These are phyloP conservation scores for Trichophaea hybrida DNA, from an alignment of 2,329 filamentous ascomycete species.

Conservation along the genomic window DNA sequence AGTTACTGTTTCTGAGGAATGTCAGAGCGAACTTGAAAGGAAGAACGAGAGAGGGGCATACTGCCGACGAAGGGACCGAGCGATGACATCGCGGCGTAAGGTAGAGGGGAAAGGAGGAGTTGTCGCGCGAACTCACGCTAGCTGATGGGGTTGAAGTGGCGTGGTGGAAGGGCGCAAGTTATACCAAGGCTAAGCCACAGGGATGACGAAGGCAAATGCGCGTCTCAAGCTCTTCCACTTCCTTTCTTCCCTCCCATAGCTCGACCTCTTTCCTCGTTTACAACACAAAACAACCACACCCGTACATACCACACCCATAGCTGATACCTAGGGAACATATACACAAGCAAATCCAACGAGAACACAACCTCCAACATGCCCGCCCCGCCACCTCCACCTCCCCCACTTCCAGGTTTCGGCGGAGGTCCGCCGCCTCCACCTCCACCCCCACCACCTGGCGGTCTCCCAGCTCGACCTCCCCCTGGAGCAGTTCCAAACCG, in stretches of 20 bases:
- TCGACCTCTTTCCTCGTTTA: too few relatives aligned
- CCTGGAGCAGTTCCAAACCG: neutral
- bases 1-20: constrained; percentile 62
- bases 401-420: constrained; percentile 21
- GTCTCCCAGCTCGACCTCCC: constrained; percentile 9
- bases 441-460: constrained; percentile 17
- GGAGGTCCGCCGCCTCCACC: constrained; percentile 24
- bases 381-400: constrained; percentile 19
- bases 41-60: neutral
- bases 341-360: neutral
- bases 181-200: neutral
- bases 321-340: too few relatives aligned
- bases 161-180: neutral
- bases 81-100: neutral
- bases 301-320: too few relatives aligned
- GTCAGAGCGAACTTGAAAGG: neutral
- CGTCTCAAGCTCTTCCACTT: too few relatives aligned
- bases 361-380: constrained; percentile 2
- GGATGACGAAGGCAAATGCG: neutral
- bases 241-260: too few relatives aligned
- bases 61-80: constrained; percentile 7
- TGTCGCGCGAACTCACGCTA: neutral
- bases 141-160: neutral
- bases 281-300: too few relatives aligned
- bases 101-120: neutral